Conservation (phyloP, 768 basidiomycete species). For the Antrodiella citrinella region DNA sequence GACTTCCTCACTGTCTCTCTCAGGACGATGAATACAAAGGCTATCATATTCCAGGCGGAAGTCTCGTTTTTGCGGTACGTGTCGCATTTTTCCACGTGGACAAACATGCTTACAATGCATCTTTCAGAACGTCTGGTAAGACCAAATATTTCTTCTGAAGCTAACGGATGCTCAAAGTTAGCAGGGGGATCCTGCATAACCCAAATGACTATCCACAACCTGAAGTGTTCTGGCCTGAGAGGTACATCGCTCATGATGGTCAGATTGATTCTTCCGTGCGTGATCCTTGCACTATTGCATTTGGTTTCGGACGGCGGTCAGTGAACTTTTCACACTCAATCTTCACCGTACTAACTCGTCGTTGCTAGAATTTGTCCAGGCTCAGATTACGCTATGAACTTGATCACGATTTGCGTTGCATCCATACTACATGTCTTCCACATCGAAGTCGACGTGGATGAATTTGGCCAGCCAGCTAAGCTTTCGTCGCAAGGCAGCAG, state of each 20-base stretch:
- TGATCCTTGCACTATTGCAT: background rate
- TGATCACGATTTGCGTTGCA: background rate
- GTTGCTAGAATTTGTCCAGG: background rate
- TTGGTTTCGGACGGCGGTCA: conserved; percentile 5
- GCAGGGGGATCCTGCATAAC: background rate
- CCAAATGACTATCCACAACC: background rate
- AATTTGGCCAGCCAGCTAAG: background rate
- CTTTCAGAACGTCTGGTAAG: background rate
- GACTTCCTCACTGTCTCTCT: background rate
- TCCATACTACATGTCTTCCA: background rate
- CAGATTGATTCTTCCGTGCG: background rate
- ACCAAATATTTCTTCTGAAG: background rate
- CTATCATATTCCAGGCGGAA: conserved; percentile 18
- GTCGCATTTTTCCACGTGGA: background rate
- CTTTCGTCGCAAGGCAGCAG: background rate
- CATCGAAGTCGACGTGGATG: background rate
- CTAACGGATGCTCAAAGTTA: background rate
- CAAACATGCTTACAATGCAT: background rate
- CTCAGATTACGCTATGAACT: background rate
- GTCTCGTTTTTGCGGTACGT: conserved; percentile 12
- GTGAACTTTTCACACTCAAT: background rate
- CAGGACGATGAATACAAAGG: background rate
- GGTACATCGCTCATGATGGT: background rate
- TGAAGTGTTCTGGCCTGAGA: background rate
- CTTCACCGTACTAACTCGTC: background rate